Evolutionary conservation across 495 filamentous ascomycete species (phyloP).

Genomic region (Talaromyces proteolyticus): DNA sequence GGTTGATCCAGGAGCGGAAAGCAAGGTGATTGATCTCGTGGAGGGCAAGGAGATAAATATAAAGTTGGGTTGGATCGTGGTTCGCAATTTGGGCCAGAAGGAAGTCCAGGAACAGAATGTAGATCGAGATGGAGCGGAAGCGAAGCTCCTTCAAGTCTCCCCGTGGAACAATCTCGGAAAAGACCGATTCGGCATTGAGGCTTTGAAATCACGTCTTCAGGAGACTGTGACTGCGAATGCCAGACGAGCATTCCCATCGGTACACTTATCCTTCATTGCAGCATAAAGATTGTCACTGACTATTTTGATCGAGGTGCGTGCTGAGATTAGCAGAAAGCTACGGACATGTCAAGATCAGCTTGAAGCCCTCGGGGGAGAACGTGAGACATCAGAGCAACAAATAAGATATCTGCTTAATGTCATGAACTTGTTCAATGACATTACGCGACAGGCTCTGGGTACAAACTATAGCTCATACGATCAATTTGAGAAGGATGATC

Average conservation of each 20-base stretch:
- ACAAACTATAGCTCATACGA: constrained; percentile 35
- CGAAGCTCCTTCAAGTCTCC: background rate
- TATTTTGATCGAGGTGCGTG: too few relatives aligned
- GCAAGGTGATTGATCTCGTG: constrained; percentile 38
- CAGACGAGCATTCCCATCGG: too few relatives aligned
- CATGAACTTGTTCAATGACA: constrained; percentile 32
- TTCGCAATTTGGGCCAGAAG: constrained; percentile 47
- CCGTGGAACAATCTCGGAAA: constrained; percentile 40
- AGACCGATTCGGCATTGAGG: constrained; percentile 42
- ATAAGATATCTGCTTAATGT: constrained; percentile 33
- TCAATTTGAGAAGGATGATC: constrained; percentile 25
- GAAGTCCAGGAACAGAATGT: too few relatives aligned
- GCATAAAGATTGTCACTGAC: too few relatives aligned
- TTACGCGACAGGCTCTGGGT: constrained; percentile 29
- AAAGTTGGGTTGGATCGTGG: constrained; percentile 49
- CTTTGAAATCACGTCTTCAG: constrained; percentile 34
- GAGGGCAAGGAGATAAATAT: constrained; percentile 31
- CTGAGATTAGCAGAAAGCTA: constrained; percentile 37
- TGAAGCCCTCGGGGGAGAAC: constrained; percentile 35
- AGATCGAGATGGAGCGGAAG: background rate
- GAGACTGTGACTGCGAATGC: constrained; percentile 30
- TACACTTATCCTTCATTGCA: too few relatives aligned
- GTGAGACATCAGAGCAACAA: constrained; percentile 37
- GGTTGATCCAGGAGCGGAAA: constrained; percentile 40
- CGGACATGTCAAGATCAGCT: constrained; percentile 22